Evolutionary conservation across 164 flowering plant genomes (phyloP), one percentile per base, ranked within the genome.

Genomic region (Berberis vulgaris): DNA sequence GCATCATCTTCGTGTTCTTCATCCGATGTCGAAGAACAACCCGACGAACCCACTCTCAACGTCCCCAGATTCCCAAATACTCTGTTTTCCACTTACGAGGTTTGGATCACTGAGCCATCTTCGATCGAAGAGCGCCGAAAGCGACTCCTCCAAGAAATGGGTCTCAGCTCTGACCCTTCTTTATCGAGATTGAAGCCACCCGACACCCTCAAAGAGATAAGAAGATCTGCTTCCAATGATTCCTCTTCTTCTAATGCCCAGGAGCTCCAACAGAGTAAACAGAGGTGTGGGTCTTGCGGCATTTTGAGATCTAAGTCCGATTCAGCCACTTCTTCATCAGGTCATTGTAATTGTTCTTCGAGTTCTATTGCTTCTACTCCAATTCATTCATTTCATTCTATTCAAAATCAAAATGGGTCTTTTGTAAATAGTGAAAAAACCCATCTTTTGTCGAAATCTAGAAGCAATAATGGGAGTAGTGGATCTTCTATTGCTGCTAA

Each of bases 41-140:
- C 7, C 7, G 54, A 52, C 2, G n/a, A 52, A 1, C n/a, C 38
- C n/a, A 10, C 54, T 10, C 10, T 1, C n/a, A 10, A 7, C 3
- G 3, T 26, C 1, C 11, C 49, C 8, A 46, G 8, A 8, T 46
- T 46, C 8, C 49, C 49, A 8, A 46, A 1, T 5, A 46, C 26
- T 26, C 49, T 5, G 54, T 52, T 7, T 26, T 6, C 1, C n/a
- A 52, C 54, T 1, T 94, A 89, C 71, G 94, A 89, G 13, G 71
- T 89, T 41, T 95, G 99, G 99, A 79, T 89, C 75, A 77, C 96
- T 47, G 79, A 84, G 64, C 97, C 96, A 0, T 71, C 83, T 13
- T 85, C 99, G 2, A 77, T 95, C 1, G 78, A 86, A 66, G 97
- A 95, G 71, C 87, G 99, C 57, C 91, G 99, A 5, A 52, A 56